phyloP scores from a whole-genome alignment of 371 early-diverging fungal species.

The Dichotomocladium elegans region DNA sequence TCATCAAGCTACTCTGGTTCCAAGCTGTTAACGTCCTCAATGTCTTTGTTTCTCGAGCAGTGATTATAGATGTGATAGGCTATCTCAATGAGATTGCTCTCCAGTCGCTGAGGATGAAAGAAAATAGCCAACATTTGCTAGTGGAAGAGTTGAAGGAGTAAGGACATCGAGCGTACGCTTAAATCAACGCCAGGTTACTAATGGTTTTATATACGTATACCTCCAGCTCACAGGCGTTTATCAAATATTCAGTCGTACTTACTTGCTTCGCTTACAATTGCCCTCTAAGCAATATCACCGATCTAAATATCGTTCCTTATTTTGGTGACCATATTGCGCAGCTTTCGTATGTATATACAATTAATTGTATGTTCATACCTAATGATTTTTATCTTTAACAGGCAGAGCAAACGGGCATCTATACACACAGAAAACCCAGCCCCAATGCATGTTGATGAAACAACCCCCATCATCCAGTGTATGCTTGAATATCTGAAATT shows the following conservation, averaged over 20 bases:
- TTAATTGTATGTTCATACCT: not conserved
- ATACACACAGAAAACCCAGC: slow-evolving; percentile 16
- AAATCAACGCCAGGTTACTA: not conserved
- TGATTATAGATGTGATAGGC: slow-evolving; percentile 38
- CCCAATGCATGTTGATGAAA: slow-evolving; percentile 23
- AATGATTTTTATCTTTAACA: slow-evolving; percentile 1
- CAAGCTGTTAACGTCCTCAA: slow-evolving; percentile 37
- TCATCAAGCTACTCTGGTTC: slow-evolving; percentile 45
- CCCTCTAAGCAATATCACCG: slow-evolving; percentile 28
- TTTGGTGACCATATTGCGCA: slow-evolving; percentile 23
- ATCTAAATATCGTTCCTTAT: slow-evolving; percentile 38
- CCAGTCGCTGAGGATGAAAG: slow-evolving; percentile 15
- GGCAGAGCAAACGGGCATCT: slow-evolving; percentile 27
- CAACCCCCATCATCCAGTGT: slow-evolving; percentile 27
- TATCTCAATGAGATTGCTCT: slow-evolving; percentile 34
- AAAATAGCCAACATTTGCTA: slow-evolving; percentile 17
- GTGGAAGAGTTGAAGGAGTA: slow-evolving; percentile 23
- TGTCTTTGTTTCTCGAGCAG: slow-evolving; percentile 21
- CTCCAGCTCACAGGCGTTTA: slow-evolving; percentile 23
- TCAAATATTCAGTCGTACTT: slow-evolving; percentile 36
- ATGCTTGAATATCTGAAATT: slow-evolving; percentile 31
- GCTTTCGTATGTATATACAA: slow-evolving; percentile 23
- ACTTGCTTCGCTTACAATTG: slow-evolving; percentile 40
- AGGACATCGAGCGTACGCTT: not conserved
- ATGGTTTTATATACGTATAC: not conserved